Percentiles rank a stretch among this genome's conserved stretches.
These are phyloP conservation scores for Madurella fahalii DNA, from an alignment of 2,329 filamentous ascomycete species.

Conservation along the genomic window DNA sequence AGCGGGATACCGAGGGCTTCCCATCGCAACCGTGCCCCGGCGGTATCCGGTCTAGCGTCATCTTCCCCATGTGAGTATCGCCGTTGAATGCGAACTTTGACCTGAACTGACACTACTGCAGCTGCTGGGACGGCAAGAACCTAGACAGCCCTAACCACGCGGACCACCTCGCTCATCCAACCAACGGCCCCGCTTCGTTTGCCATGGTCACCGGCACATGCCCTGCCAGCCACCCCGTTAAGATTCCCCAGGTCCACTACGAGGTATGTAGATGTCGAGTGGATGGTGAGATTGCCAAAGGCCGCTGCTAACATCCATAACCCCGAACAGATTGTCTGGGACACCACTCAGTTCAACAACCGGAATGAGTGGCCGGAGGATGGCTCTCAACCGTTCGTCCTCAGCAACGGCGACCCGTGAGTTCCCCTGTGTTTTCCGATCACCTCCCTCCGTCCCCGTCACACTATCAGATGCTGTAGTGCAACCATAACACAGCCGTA, in stretches of 20 bases:
- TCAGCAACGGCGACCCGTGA: constrained; percentile 26
- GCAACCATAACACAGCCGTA: neutral
- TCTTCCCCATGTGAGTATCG: constrained; percentile 25
- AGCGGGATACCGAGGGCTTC: constrained; percentile 25
- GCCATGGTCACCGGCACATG: constrained; percentile 31
- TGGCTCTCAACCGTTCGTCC: constrained; percentile 30
- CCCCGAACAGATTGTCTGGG: constrained; percentile 22
- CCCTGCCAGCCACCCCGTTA: constrained; percentile 24
- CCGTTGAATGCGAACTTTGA: constrained; percentile 21
- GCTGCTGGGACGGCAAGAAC: constrained; percentile 45
- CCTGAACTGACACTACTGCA: constrained; percentile 34
- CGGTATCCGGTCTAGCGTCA: constrained; percentile 26
- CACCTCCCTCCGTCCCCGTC: too few species aligned
- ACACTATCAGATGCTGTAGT: too few species aligned
- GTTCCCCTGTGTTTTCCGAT: neutral
- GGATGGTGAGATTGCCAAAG: neutral
- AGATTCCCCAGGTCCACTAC: constrained; percentile 34
- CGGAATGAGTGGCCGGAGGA: constrained; percentile 32
- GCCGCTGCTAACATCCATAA: neutral
- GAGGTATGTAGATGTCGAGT: constrained; percentile 25
- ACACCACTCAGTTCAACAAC: constrained; percentile 32
- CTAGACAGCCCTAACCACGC: constrained; percentile 41
- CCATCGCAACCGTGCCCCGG: constrained; percentile 25
- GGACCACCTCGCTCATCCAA: constrained; percentile 41
- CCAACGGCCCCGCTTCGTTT: constrained; percentile 37